Base-by-base conservation (phyloP, 768 basidiomycete species). In the Coprinellus micaceus region DNA sequence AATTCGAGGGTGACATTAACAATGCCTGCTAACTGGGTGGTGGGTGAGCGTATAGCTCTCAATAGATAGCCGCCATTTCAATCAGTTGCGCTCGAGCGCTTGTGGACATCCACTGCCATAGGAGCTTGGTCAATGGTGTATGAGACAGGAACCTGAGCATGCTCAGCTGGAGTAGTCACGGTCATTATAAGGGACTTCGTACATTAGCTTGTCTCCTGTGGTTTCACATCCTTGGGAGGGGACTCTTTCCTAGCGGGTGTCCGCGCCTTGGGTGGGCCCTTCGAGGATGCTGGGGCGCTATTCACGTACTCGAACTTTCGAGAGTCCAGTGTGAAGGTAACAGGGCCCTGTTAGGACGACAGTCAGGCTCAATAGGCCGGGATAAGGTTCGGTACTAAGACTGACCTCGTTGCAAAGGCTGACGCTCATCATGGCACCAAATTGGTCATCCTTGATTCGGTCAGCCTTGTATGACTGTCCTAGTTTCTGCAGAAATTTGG, bases 371-470 rank as follows among this genome's bases (percentile, higher is more conserved):
- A 80, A 74, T 57, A n/a, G n/a, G n/a, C n/a, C n/a, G n/a, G n/a
- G n/a, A n/a, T n/a, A n/a, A n/a, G n/a, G n/a, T n/a, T n/a, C n/a
- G n/a, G n/a, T n/a, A n/a, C n/a, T n/a, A n/a, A n/a, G n/a, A n/a
- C n/a, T n/a, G n/a, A 91, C 93, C 75, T 98, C 94, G 67, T 98
- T 98, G 21, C 81, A 87, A 54, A 96, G 71, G 59, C 77, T 82
- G 52, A 98, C 91, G 56, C 85, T 82, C 94, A 98, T 98, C 94
- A 96, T 96, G 4, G 94, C 94, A 29, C 94, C 94, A 66, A 98
- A 97, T 61, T 76, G 79, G n/a, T 94, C 94, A 69, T 98, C 94
- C 79, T 91, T 79, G 61, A 97, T 85, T 69, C 84, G 91, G 48
- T 86, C 84, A 6, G 87, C 71, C 59, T 82, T 77, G 70, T 97